Conservation (phyloP, 2,329 filamentous ascomycete genomes). For the Proliferodiscus dingleyae region DNA sequence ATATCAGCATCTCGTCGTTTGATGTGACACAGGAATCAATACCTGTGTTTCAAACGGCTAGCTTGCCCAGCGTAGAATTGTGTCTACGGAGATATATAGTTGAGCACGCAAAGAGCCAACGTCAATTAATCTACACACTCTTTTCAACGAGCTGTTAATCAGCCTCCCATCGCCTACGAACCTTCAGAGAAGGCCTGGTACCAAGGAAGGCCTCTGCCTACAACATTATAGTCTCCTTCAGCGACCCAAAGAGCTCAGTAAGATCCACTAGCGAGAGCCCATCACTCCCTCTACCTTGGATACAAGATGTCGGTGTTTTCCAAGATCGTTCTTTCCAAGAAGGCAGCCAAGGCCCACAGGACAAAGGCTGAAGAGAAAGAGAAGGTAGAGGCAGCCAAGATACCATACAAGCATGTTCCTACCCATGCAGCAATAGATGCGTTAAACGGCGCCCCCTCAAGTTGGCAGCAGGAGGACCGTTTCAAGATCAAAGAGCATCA, state of each 20-base stretch:
- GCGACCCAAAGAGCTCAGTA: too few relatives aligned
- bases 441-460: slow-evolving; percentile 47
- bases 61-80: not conserved
- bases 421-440: slow-evolving; percentile 58
- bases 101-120: too few relatives aligned
- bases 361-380: slow-evolving; percentile 44
- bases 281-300: too few relatives aligned
- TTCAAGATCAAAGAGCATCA: slow-evolving; percentile 29
- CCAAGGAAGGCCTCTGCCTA: too few relatives aligned
- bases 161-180: too few relatives aligned
- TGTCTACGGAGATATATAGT: too few relatives aligned
- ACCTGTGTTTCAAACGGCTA: not conserved
- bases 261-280: too few relatives aligned
- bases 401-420: slow-evolving; percentile 56
- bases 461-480: slow-evolving; percentile 40
- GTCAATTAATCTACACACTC: too few relatives aligned
- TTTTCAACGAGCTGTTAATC: too few relatives aligned
- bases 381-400: slow-evolving; percentile 32
- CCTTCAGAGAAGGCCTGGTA: too few relatives aligned
- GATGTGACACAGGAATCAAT: too few relatives aligned
- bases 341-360: slow-evolving; percentile 51
- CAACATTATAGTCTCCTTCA: too few relatives aligned
- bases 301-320: slow-evolving; percentile 55
- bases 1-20: not conserved
- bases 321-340: slow-evolving; percentile 46